Conservation (phyloP, 768 basidiomycete species). For the Xanthoconium stramineum region DNA sequence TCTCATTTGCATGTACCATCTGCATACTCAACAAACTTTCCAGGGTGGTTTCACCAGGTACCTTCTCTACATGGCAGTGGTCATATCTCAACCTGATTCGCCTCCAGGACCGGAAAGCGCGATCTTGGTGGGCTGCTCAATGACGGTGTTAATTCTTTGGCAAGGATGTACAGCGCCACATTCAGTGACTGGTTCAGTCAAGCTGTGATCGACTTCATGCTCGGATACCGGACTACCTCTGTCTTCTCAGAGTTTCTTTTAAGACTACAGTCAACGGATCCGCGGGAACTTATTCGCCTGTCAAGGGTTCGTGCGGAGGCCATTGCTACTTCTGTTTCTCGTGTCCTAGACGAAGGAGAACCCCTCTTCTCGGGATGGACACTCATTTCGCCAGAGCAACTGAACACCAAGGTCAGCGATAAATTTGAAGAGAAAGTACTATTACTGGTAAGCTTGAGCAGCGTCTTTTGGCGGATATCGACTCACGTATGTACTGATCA, state of each 20-base stretch:
- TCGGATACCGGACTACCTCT: conserved; percentile 79
- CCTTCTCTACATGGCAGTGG: neutral
- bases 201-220: conserved; percentile 90
- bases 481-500: neutral
- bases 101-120: conserved; percentile 84
- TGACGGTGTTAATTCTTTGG: conserved; percentile 93
- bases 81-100: conserved; percentile 5
- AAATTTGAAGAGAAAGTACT: conserved; percentile 95
- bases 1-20: neutral
- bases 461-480: neutral
- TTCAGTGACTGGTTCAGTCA: conserved; percentile 97
- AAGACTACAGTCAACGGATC: conserved; percentile 88
- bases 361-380: conserved; percentile 86
- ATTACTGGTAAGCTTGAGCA: conserved; percentile 61
- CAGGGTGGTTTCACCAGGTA: conserved; percentile 89
- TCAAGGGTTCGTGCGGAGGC: conserved; percentile 90
- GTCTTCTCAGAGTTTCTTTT: conserved; percentile 94
- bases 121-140: conserved; percentile 90
- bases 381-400: conserved; percentile 75
- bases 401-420: conserved; percentile 67
- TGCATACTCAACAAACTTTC: conserved; percentile 3
- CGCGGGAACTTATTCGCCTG: conserved; percentile 81
- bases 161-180: conserved; percentile 84
- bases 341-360: conserved; percentile 76
- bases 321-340: conserved; percentile 81